phyloP scores from a whole-genome alignment of 768 basidiomycete species.

The Collybia sordida region DNA sequence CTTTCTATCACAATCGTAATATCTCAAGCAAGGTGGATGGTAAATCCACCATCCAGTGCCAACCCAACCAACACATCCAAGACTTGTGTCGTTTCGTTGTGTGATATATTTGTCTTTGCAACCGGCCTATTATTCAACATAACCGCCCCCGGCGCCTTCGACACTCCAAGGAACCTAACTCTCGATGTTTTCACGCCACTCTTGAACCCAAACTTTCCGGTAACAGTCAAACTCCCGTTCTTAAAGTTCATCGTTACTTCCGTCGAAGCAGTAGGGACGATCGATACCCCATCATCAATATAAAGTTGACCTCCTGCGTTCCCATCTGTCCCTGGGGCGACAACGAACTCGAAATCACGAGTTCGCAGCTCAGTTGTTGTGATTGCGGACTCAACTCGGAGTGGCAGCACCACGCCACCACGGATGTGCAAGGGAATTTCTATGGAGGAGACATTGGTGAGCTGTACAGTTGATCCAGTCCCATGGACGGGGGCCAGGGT shows the following conservation, averaged over 20 bases:
- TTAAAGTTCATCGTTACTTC: slow-evolving; percentile 31
- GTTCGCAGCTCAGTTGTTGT: slow-evolving; percentile 56
- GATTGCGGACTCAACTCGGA: slow-evolving; percentile 55
- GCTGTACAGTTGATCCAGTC: slow-evolving; percentile 40
- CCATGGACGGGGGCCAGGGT: slow-evolving; percentile 50
- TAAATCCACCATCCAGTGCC: slow-evolving; percentile 34
- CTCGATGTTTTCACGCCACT: slow-evolving; percentile 35
- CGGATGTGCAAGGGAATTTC: slow-evolving; percentile 64
- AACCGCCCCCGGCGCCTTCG: slow-evolving; percentile 25
- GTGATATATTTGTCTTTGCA: slow-evolving; percentile 20
- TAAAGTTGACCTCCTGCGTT: slow-evolving; percentile 54
- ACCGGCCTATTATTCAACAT: slow-evolving; percentile 26
- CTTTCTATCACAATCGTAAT: no score
- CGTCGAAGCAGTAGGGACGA: slow-evolving; percentile 31
- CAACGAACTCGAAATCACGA: slow-evolving; percentile 60
- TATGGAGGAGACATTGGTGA: slow-evolving; percentile 50
- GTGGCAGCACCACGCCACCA: slow-evolving; percentile 58
- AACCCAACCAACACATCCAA: slow-evolving; percentile 41
- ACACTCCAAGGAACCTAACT: slow-evolving; percentile 39
- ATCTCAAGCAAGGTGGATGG: slow-evolving; percentile 15
- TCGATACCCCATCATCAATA: slow-evolving; percentile 64
- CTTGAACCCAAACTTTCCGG: slow-evolving; percentile 35
- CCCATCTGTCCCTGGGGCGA: slow-evolving; percentile 57
- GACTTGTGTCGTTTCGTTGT: slow-evolving; percentile 39
- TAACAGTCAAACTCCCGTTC: slow-evolving; percentile 28